Conservation (phyloP, 1,139 yeast species). For the Candida mesenterica region DNA sequence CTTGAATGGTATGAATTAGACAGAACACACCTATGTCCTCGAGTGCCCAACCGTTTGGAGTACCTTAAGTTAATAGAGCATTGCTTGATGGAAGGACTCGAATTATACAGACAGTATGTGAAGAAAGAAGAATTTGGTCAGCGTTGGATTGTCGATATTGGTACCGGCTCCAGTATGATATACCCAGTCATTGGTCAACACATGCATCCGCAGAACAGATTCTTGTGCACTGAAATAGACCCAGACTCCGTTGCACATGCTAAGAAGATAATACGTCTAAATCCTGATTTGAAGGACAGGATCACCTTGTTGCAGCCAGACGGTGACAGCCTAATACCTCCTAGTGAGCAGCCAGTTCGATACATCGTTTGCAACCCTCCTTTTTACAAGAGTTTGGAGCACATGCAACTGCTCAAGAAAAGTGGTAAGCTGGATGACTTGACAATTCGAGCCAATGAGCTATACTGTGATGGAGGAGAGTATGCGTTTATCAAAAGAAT, state of each 20-base stretch:
- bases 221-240: constrained; percentile 20
- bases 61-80: constrained; percentile 18
- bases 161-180: constrained; percentile 23
- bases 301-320: constrained; percentile 5
- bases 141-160: constrained; percentile 19
- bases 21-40: constrained; percentile 20
- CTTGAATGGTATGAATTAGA: constrained; percentile 13
- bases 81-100: constrained; percentile 12
- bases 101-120: constrained; percentile 4
- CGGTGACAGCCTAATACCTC: constrained; percentile 1
- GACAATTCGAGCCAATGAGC: constrained; percentile 14
- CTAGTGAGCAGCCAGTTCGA: constrained; percentile 7
- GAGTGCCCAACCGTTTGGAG: constrained; percentile 20
- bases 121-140: background rate
- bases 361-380: constrained; percentile 26
- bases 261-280: constrained; percentile 4
- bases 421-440: constrained; percentile 12
- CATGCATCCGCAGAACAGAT: constrained; percentile 8
- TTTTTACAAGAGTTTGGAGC: constrained; percentile 15
- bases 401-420: constrained; percentile 13
- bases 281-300: constrained; percentile 1
- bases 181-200: constrained; percentile 17
- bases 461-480: constrained; percentile 21
- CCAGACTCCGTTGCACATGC: constrained; percentile 14
- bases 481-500: constrained; percentile 14